Conservation (phyloP, 305 asterid genomes). For the Solanum hybrid region DNA sequence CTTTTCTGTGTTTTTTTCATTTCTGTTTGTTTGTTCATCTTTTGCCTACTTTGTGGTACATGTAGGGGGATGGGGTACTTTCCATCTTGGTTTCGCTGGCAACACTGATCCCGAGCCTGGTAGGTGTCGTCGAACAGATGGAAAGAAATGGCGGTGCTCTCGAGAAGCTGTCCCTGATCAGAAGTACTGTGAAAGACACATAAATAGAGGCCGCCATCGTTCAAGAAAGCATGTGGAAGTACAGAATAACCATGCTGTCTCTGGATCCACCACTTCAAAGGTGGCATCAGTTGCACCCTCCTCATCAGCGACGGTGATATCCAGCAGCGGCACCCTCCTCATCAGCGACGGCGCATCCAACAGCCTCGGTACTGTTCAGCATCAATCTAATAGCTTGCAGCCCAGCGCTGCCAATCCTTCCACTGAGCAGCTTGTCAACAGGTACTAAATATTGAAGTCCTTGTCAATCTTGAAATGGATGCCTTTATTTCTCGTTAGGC, state of each 20-base stretch:
- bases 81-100: constrained; percentile 69
- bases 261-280: constrained; percentile 54
- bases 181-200: constrained; percentile 98
- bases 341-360: constrained; percentile 18
- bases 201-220: constrained; percentile 94
- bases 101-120: constrained; percentile 96
- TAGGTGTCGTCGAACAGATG: constrained; percentile 95
- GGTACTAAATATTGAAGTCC: constrained; percentile 24
- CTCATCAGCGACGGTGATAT: constrained; percentile 37
- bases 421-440: constrained; percentile 29
- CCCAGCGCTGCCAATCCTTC: constrained; percentile 28
- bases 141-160: constrained; percentile 99
- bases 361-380: constrained; percentile 38
- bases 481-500: background rate
- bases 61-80: constrained; percentile 81
- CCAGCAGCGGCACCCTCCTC: constrained; percentile 21
- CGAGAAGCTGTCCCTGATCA: constrained; percentile 94
- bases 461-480: too few species aligned
- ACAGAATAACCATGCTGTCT: constrained; percentile 66
- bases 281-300: constrained; percentile 45
- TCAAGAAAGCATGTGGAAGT: constrained; percentile 99
- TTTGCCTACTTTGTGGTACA: background rate
- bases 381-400: constrained; percentile 30
- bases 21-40: background rate
- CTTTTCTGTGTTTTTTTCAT: background rate